Evolutionary conservation across 805 yeast species (phyloP).

Genomic region (Zygosaccharomyces pseudorouxii): DNA sequence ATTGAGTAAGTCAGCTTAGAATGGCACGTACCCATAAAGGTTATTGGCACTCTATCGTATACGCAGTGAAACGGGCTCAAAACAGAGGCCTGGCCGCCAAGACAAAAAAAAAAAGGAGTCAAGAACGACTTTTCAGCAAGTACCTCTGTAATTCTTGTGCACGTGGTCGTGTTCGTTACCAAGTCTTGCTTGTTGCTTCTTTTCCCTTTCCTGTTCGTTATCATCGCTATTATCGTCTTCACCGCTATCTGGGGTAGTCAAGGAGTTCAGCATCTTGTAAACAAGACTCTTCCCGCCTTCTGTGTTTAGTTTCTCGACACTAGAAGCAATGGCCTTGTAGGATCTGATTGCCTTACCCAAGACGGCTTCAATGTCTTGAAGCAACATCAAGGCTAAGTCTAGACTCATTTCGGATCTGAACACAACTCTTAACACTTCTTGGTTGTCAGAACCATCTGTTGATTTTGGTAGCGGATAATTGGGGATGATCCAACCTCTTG

Average conservation of each 20-base stretch:
- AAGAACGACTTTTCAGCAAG: constrained; percentile 18
- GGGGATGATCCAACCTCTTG: constrained; percentile 82
- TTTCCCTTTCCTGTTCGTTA: constrained; percentile 8
- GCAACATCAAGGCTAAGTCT: constrained; percentile 34
- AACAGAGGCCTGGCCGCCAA: too few species aligned
- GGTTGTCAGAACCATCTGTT: constrained; percentile 41
- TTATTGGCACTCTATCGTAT: too few species aligned
- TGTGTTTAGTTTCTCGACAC: constrained; percentile 5
- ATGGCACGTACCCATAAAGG: too few species aligned
- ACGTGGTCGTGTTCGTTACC: neutral
- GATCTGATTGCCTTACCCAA: constrained; percentile 19
- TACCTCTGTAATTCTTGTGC: constrained; percentile 30
- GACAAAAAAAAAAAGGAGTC: neutral
- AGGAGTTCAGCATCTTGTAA: constrained; percentile 22
- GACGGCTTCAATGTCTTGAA: constrained; percentile 24
- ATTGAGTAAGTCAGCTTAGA: too few species aligned
- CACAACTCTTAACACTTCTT: constrained; percentile 79
- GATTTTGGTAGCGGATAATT: constrained; percentile 74
- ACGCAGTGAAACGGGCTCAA: too few species aligned
- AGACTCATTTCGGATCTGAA: constrained; percentile 63
- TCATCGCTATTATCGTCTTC: constrained; percentile 1
- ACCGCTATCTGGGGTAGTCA: constrained; percentile 23
- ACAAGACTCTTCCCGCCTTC: constrained; percentile 14
- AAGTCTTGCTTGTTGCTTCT: constrained; percentile 8
- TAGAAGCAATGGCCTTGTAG: constrained; percentile 14